Evolutionary conservation across 2,329 filamentous ascomycete species (phyloP), one percentile per base, ranked within the genome.

Genomic region (Penicillium sp.): DNA sequence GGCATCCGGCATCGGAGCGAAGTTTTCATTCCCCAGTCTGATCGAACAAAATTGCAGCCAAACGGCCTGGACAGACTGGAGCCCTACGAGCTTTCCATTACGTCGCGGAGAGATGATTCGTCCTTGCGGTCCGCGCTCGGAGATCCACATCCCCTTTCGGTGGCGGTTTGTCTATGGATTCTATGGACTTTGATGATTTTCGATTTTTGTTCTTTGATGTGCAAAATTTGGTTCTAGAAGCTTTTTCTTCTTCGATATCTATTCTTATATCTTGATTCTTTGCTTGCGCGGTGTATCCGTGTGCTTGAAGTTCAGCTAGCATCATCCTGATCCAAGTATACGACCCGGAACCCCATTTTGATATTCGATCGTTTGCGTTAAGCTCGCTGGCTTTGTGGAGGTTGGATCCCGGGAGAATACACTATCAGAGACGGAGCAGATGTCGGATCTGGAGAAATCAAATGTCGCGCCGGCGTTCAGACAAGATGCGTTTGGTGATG

Each of bases 401-500:
- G 0, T 22, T 9, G 9, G n/a, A 12, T 39, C 41, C 5, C 14
- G 25, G 29, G 46, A 46, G 22, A 40, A 29, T 14, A 4, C 29
- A 4, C 31, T 46, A 39, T 12, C 38, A 28, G 33, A 25, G 9
- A 19, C 37, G 22, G 22, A 0, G 8, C 41, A 2, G 38, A 48
- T 13, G 10, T 34, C 16, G 12, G 61, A 57, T 34, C 58, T 61
- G 31, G 62, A 64, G 43, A 61, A 62, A 28, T 31, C 49, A 5
- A 33, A 49, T 6, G 35, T 35, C 12, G 35, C 36, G 2, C 53
- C 59, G 16, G 46, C 53, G 3, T 58, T 60, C 31, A 46, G 42
- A 18, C 56, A 60, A 19, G 70, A 72, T 56, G 64, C 68, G 8
- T 72, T 71, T 54, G 69, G 70, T 11, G 59, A 72, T 47, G 70